Evolutionary conservation across 2,329 filamentous ascomycete species (phyloP), one percentile per base, ranked within the genome.

Genomic region (Cadophora gregata): DNA sequence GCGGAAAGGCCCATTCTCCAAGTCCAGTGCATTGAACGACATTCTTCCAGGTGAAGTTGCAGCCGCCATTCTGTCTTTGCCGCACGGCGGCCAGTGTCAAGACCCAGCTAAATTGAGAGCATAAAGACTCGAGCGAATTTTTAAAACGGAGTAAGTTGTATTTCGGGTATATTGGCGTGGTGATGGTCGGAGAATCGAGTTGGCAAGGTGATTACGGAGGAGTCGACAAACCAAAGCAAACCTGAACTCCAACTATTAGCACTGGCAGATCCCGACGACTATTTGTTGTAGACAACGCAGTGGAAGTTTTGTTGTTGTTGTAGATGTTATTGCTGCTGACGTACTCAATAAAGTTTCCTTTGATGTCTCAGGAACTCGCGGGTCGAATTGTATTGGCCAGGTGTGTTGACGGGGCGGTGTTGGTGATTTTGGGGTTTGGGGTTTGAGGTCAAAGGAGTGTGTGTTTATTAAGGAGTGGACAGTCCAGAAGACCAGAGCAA

Each of bases 61-160:
- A 53, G 67, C 63, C 38, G 69, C 69, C 71, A 73, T 73, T 33
- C n/a, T 70, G 59, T 50, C 61, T 50, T 62, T 62, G 62, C 64
- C 68, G 67, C 67, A 62, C 62, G 62, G 67, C 67, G 67, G 64
- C 67, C 62, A 59, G 62, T 66, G 45, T 68, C 61, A 50, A 69
- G 27, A 31, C 29, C 64, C 58, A 63, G 25, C 62, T 66, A 65
- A 36, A 48, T 62, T 21, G 27, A 66, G 55, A 55, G 60, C 70
- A 70, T 70, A 33, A 67, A 68, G 50, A 62, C 45, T 60, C 21
- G 59, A 62, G 19, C 31, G 62, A 66, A 50, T 61, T 29, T 42
- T 25, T 8, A 45, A 38, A 51, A 7, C 48, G 33, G 21, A 55
- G 25, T 62, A 14, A 16, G 47, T 50, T 21, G 42, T 50, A 27